Percentiles rank a stretch among this genome's conserved stretches.
Conservation (phyloP, 768 basidiomycete genomes). For the Amanita rubescens region DNA sequence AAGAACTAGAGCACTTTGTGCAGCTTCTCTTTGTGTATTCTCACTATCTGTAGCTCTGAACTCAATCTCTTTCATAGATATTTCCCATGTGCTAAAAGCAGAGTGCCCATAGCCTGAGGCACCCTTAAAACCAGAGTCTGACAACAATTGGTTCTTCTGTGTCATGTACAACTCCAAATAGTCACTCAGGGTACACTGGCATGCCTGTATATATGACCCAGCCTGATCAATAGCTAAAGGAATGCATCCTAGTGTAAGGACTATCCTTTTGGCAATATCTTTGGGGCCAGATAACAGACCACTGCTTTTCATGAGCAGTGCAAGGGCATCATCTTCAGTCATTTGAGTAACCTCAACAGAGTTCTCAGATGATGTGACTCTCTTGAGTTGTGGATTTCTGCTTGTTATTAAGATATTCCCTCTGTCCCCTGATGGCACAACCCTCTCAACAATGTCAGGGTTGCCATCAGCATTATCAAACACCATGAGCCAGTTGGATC, state of each 20-base stretch:
- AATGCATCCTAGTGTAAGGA: neutral
- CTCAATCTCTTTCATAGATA: conserved; percentile 14
- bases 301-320: conserved; percentile 11
- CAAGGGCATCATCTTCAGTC: conserved; percentile 12
- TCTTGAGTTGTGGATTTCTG: conserved; percentile 7
- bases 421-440: conserved; percentile 10
- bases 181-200: conserved; percentile 7
- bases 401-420: conserved; percentile 16
- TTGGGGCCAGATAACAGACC: neutral
- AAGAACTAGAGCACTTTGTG: conserved; percentile 14
- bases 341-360: conserved; percentile 11
- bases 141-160: conserved; percentile 7
- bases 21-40: neutral
- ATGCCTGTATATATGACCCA: conserved; percentile 12
- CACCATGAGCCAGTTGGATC: conserved; percentile 13
- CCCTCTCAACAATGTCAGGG: conserved; percentile 4
- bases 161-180: conserved; percentile 10
- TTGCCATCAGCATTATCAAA: conserved; percentile 16
- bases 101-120: conserved; percentile 13
- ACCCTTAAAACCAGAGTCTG: conserved; percentile 5
- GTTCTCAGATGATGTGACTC: conserved; percentile 2
- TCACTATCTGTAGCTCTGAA: neutral
- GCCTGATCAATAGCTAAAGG: conserved; percentile 15
- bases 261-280: conserved; percentile 6
- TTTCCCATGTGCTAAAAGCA: conserved; percentile 16